Evolutionary conservation across 1,139 yeast genomes (phyloP), one percentile per base, ranked within the genome.

Genomic region (Kodamaea derodonti): DNA sequence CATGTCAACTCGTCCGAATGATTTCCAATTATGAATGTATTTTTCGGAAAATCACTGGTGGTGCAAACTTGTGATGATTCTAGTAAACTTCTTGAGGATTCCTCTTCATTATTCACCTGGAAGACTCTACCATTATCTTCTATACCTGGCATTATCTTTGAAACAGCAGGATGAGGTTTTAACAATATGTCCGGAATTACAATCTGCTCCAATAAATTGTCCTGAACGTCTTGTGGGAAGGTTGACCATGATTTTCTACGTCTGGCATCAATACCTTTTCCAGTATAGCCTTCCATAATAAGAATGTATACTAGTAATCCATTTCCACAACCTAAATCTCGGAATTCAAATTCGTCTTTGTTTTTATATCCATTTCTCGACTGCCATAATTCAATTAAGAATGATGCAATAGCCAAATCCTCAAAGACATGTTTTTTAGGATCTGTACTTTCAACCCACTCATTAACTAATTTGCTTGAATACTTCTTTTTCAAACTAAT

Each of bases 401-500:
- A 92, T 0, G 97, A 95, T 0, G 97, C 97, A 46, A 92, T 90
- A 2, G 96, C 95, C 37, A 92, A 73, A 54, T 92, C 98, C 63
- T 92, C 98, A 62, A 90, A 92, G 0, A 90, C 97, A 60, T 92
- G 98, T 56, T 92, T 92, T 48, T 81, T 76, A 1, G 97, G 97
- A 57, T 92, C 97, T 2, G 98, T 92, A 30, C 82, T 80, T 58
- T 92, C 98, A 14, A 72, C 78, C 98, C 98, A 92, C 47, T 72
- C 75, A 27, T 80, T 84, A n/a, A 88, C 90, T 35, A 90, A 61
- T 14, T 65, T 60, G 27, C 81, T 76, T 1, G 95, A 86, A 54
- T 90, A 85, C 54, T 81, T 84, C 54, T 83, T 85, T 60, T 92
- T 92, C 48, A 92, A 67, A 20, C 76, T 68, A 29, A 86, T 81